Base-by-base conservation (phyloP, 2,329 filamentous ascomycete species). In the Orbilia javanica region DNA sequence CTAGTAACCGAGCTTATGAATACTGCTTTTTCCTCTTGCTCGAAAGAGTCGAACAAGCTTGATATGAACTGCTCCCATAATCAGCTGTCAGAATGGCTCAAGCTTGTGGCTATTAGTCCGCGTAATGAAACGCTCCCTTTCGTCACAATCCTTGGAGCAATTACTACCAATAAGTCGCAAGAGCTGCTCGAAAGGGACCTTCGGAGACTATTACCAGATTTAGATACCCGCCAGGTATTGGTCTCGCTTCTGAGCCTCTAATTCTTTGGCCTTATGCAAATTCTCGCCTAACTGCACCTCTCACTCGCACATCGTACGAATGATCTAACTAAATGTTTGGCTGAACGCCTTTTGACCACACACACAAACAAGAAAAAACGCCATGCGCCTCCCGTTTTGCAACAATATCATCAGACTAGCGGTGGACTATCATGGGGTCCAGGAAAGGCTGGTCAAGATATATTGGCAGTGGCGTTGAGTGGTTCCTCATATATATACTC, bases 331-430 rank as follows among this genome's bases (percentile, higher is more conserved):
- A 52, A 66, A 52, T 48, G 53, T 39, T 64, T 52, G 53, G 62
- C 48, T 65, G 69, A 74, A 68, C 70, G 25, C 66, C 46, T 34
- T 62, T 64, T 68, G 53, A 62, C 50, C 46, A 64, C 68, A 48
- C 63, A 44, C 64, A 25, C 65, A 60, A 42, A 48, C 44, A 46
- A 53, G 31, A 36, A 52, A 65, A 66, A 77, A 67, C 67, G 74
- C 74, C 74, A 78, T 78, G 67, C 74, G 74, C 67, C 74, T 78
- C 67, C 67, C 67, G 67, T 78, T 78, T 78, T 62, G 74, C 67
- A 78, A 62, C 67, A 63, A 53, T 48, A 71, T 36, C 34, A 53
- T 69, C 55, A 69, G 15, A 65, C 42, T 50, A 27, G 66, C 39
- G 18, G 15, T 46, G 55, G 20, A 20, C 50, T 60, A 73, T 64